phyloP scores from a whole-genome alignment of 202 grass and related monocot species.

The Dendrocalamus latiflorus region DNA sequence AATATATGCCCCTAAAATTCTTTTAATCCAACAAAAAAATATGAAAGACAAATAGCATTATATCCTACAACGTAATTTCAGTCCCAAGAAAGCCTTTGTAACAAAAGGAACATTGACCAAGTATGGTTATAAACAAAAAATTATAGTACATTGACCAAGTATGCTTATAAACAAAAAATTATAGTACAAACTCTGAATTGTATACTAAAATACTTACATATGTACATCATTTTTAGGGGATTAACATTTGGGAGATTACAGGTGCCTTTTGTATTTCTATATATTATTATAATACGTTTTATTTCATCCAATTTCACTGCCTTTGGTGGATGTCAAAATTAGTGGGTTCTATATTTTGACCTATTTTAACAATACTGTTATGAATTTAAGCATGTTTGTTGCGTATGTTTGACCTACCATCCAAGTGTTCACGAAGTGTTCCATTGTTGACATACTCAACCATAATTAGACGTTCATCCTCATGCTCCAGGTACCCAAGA shows the following conservation, averaged over 20 bases:
- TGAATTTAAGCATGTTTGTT: background rate
- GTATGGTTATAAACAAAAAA: background rate
- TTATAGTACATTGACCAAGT: background rate
- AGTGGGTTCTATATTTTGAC: background rate
- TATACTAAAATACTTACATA: background rate
- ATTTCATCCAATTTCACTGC: background rate
- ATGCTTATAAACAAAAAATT: background rate
- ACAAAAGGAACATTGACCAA: background rate
- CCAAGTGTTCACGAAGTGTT: slow-evolving; percentile 81
- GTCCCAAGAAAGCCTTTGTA: background rate
- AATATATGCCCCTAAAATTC: background rate
- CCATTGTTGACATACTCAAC: slow-evolving; percentile 83
- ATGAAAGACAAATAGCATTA: background rate
- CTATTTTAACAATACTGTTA: slow-evolving; percentile 12
- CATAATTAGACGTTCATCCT: slow-evolving; percentile 62
- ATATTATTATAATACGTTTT: background rate
- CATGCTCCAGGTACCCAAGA: slow-evolving; percentile 62
- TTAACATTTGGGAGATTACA: background rate
- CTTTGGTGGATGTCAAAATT: background rate
- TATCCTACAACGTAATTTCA: background rate
- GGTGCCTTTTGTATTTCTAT: background rate
- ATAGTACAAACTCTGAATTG: background rate
- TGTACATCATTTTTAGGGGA: background rate
- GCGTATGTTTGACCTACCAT: slow-evolving; percentile 52
- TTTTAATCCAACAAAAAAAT: background rate